These are phyloP conservation scores for Salvia rosmarinus DNA, from an alignment of 257 asterid genomes.

Conservation along the genomic window DNA sequence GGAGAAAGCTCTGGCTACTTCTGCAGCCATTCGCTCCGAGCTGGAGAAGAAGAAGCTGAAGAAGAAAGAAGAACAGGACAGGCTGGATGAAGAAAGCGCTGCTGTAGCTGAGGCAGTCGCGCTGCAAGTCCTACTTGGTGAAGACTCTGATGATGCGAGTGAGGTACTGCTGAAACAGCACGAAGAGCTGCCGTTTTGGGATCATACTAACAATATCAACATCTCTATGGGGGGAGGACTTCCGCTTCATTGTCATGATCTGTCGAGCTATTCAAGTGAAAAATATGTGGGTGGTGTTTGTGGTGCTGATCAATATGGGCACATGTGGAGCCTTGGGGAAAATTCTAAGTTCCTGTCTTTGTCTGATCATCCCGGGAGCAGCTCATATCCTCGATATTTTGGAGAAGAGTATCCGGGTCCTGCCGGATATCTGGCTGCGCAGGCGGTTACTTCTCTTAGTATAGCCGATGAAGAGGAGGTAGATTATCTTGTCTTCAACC, in stretches of 20 bases:
- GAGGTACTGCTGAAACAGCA: slow-evolving; percentile 51
- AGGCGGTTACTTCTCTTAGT: slow-evolving; percentile 50
- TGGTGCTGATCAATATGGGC: slow-evolving; percentile 31
- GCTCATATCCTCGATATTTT: slow-evolving; percentile 38
- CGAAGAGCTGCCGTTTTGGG: slow-evolving; percentile 60
- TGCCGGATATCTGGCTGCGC: slow-evolving; percentile 44
- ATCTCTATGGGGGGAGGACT: slow-evolving; percentile 40
- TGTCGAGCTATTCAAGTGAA: slow-evolving; percentile 45
- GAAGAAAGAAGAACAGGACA: slow-evolving; percentile 83
- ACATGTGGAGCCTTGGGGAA: slow-evolving; percentile 39
- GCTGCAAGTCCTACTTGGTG: slow-evolving; percentile 76
- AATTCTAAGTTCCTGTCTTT: slow-evolving; percentile 35
- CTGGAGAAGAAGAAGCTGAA: slow-evolving; percentile 79
- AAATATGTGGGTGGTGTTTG: slow-evolving; percentile 31
- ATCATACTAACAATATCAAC: slow-evolving; percentile 43
- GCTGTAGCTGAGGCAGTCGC: slow-evolving; percentile 92
- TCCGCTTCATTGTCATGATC: slow-evolving; percentile 43
- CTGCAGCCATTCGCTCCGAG: slow-evolving; percentile 79
- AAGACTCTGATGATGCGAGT: slow-evolving; percentile 69
- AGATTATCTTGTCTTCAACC: slow-evolving; percentile 37
- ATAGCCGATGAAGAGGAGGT: slow-evolving; percentile 47
- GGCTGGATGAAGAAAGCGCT: slow-evolving; percentile 88
- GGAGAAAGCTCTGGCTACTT: slow-evolving; percentile 90
- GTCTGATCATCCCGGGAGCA: slow-evolving; percentile 30
- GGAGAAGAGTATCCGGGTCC: slow-evolving; percentile 39